Percentiles rank a stretch among this genome's conserved stretches.
These are phyloP conservation scores for Arthrobotrys conoides DNA, from an alignment of 2,329 filamentous ascomycete species.

Conservation along the genomic window DNA sequence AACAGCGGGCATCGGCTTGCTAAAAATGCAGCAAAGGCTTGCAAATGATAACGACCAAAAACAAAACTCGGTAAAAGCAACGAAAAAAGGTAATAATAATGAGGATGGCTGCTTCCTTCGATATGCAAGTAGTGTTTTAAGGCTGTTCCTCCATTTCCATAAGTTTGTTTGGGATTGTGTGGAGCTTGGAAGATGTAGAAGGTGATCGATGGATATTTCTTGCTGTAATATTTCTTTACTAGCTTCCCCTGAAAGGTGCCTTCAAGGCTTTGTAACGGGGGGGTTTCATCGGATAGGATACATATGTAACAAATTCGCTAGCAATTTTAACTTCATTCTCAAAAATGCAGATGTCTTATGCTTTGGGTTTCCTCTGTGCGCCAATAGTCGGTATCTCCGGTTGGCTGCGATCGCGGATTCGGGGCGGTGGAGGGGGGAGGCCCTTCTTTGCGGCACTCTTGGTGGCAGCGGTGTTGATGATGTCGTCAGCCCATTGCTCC, in stretches of 20 bases:
- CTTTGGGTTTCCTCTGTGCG: slow-evolving; percentile 56
- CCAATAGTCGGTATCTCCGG: slow-evolving; percentile 53
- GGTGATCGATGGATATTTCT: slow-evolving; percentile 38
- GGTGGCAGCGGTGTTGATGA: slow-evolving; percentile 52
- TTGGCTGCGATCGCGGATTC: slow-evolving; percentile 52
- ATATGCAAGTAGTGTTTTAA: slow-evolving; percentile 7
- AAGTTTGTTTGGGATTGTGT: neutral
- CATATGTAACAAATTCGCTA: slow-evolving; percentile 55
- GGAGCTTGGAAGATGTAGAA: slow-evolving; percentile 31
- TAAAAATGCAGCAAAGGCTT: slow-evolving; percentile 58
- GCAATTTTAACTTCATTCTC: slow-evolving; percentile 52
- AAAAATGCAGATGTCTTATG: slow-evolving; percentile 29
- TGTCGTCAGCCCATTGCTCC: slow-evolving; percentile 54
- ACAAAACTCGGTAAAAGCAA: slow-evolving; percentile 21
- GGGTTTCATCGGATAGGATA: slow-evolving; percentile 30
- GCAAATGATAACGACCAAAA: slow-evolving; percentile 1
- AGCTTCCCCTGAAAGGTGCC: slow-evolving; percentile 21
- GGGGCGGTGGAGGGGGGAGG: slow-evolving; percentile 48
- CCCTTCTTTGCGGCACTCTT: slow-evolving; percentile 54
- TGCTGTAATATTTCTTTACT: slow-evolving; percentile 38
- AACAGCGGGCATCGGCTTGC: slow-evolving; percentile 53
- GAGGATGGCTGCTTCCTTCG: slow-evolving; percentile 19
- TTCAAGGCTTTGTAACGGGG: slow-evolving; percentile 41
- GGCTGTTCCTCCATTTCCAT: slow-evolving; percentile 14
- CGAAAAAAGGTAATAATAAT: slow-evolving; percentile 11